phyloP scores from a whole-genome alignment of 2,329 filamentous ascomycete genomes.

The Pestalotiopsis sp. region DNA sequence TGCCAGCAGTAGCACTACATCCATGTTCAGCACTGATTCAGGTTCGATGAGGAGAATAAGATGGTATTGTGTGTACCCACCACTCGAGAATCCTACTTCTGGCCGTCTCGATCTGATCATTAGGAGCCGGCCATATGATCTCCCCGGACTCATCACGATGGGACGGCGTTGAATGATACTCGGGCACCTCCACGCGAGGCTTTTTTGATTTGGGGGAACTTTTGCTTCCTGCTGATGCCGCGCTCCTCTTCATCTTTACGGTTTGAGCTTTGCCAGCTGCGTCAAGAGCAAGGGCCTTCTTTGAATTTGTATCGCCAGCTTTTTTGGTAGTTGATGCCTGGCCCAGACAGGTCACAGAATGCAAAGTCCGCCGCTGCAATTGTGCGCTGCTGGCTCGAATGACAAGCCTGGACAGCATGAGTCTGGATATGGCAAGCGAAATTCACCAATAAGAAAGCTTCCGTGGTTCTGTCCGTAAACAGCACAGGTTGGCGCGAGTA shows the following conservation, averaged over 20 bases:
- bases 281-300: too few relatives aligned
- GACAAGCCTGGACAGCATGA: neutral
- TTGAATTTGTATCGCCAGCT: neutral
- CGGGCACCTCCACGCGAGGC: conserved; percentile 35
- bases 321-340: neutral
- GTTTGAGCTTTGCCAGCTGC: neutral
- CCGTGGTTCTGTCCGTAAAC: neutral
- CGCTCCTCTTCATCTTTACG: conserved; percentile 29
- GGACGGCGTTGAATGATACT: conserved; percentile 47
- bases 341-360: neutral
- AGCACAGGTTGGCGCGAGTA: neutral
- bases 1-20: conserved; percentile 50
- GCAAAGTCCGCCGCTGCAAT: neutral
- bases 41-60: too few relatives aligned
- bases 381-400: neutral
- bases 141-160: conserved; percentile 45
- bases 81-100: conserved; percentile 60
- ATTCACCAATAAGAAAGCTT: conserved; percentile 25
- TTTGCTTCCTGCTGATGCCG: conserved; percentile 20
- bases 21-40: neutral
- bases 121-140: conserved; percentile 64
- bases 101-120: conserved; percentile 56
- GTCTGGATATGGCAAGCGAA: neutral
- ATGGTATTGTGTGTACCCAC: conserved; percentile 38
- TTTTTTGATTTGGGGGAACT: conserved; percentile 26